Evolutionary conservation across 2,329 filamentous ascomycete genomes (phyloP).

Genomic region (Ophiostoma quercus): DNA sequence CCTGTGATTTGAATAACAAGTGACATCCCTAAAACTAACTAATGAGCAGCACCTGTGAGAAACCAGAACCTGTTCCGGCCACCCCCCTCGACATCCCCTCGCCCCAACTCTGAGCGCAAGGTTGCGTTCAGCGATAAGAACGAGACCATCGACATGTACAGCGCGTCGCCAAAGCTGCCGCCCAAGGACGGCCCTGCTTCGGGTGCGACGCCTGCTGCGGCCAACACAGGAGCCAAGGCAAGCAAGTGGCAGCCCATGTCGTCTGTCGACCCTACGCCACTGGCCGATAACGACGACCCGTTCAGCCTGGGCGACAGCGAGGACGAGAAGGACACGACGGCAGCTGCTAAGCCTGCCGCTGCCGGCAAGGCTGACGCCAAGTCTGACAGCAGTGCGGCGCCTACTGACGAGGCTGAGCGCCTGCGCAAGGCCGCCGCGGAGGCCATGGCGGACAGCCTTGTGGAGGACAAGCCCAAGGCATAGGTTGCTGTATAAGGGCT

Average conservation of each 20-base stretch:
- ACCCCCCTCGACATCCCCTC: constrained; percentile 49
- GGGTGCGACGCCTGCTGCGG: constrained; percentile 29
- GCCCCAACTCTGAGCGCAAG: constrained; percentile 45
- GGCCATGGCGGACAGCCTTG: constrained; percentile 31
- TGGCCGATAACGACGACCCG: constrained; percentile 87
- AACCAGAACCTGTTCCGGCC: constrained; percentile 80
- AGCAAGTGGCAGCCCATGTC: constrained; percentile 98
- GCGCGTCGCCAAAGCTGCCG: constrained; percentile 53
- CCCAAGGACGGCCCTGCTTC: constrained; percentile 46
- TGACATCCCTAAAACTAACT: not conserved
- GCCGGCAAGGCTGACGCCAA: constrained; percentile 5
- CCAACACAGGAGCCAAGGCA: constrained; percentile 49
- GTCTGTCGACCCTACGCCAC: constrained; percentile 74
- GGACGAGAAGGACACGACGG: constrained; percentile 67
- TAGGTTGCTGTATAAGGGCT: not conserved
- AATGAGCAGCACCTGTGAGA: constrained; percentile 52
- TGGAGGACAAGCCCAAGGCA: constrained; percentile 28
- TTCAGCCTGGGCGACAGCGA: constrained; percentile 96
- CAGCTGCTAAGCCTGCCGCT: constrained; percentile 29
- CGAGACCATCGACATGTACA: constrained; percentile 73
- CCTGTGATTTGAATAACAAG: constrained; percentile 7
- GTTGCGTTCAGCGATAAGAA: constrained; percentile 62
- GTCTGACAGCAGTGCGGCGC: constrained; percentile 5
- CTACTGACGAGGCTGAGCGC: constrained; percentile 28
- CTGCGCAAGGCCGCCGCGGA: constrained; percentile 31